phyloP scores from a whole-genome alignment of 1,139 yeast species.

The Pichia sp. region DNA sequence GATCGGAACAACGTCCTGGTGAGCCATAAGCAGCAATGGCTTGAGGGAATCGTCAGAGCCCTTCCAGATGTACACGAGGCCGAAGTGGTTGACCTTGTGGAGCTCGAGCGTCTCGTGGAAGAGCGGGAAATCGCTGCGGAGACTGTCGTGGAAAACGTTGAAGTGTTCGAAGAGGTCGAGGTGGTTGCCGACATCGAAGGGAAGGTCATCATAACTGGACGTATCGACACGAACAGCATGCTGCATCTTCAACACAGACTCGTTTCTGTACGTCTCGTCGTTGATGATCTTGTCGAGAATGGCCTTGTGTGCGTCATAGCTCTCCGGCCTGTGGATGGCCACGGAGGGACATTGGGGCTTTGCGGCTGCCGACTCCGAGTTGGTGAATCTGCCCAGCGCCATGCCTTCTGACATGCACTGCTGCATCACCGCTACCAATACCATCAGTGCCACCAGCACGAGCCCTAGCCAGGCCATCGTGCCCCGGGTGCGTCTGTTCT shows the following conservation, averaged over 20 bases:
- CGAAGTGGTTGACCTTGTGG: constrained; percentile 60
- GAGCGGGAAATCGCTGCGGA: constrained; percentile 55
- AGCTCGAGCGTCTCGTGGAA: constrained; percentile 47
- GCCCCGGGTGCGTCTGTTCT: neutral
- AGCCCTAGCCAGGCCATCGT: neutral
- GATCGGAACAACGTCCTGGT: constrained; percentile 52
- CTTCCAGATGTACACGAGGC: constrained; percentile 63
- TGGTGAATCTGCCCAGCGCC: neutral
- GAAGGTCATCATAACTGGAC: constrained; percentile 40
- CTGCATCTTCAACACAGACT: constrained; percentile 38
- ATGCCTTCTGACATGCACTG: neutral
- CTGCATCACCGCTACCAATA: neutral
- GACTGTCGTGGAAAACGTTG: constrained; percentile 50
- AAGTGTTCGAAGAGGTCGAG: constrained; percentile 41
- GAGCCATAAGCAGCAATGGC: constrained; percentile 46
- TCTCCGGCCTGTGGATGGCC: constrained; percentile 27
- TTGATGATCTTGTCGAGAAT: constrained; percentile 25
- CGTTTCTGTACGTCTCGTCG: constrained; percentile 37
- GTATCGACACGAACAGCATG: constrained; percentile 47
- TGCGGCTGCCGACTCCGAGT: neutral
- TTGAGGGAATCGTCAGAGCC: constrained; percentile 44
- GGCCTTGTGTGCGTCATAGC: constrained; percentile 18
- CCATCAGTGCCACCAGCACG: neutral
- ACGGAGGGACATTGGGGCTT: constrained; percentile 23
- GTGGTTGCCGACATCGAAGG: constrained; percentile 35